These are phyloP conservation scores for Hypoxylon sp. DNA, from an alignment of 2,329 filamentous ascomycete species.

Conservation along the genomic window DNA sequence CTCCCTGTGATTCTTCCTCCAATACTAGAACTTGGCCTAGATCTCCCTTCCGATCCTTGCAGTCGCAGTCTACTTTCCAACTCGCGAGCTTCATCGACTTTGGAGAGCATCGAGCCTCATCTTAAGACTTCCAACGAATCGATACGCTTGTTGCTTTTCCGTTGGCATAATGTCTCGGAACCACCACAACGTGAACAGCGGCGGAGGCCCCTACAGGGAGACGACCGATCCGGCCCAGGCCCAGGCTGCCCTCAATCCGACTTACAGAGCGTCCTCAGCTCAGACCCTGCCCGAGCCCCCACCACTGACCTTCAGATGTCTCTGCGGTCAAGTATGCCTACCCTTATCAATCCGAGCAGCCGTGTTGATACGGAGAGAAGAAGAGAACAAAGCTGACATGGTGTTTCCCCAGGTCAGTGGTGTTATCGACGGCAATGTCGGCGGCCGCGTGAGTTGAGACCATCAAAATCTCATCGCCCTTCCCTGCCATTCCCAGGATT, in stretches of 20 bases:
- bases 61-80: not conserved
- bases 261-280: too few species aligned
- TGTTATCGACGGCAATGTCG: not conserved
- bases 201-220: too few species aligned
- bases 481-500: not conserved
- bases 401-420: slow-evolving; percentile 3
- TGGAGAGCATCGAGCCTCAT: too few species aligned
- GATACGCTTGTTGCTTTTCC: too few species aligned
- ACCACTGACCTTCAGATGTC: not conserved
- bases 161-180: too few species aligned
- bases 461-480: not conserved
- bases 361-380: not conserved
- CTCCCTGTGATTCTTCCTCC: not conserved
- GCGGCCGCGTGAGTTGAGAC: slow-evolving; percentile 10
- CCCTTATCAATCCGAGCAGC: not conserved
- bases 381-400: slow-evolving; percentile 10
- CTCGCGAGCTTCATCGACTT: not conserved
- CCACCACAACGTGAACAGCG: too few species aligned
- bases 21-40: not conserved
- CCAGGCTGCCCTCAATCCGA: too few species aligned
- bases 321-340: slow-evolving; percentile 21
- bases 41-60: not conserved
- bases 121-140: too few species aligned
- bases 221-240: too few species aligned
- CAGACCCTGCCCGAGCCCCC: not conserved